Base-by-base conservation (phyloP, 805 yeast genomes). In the Sugiyamaella marilandica region DNA sequence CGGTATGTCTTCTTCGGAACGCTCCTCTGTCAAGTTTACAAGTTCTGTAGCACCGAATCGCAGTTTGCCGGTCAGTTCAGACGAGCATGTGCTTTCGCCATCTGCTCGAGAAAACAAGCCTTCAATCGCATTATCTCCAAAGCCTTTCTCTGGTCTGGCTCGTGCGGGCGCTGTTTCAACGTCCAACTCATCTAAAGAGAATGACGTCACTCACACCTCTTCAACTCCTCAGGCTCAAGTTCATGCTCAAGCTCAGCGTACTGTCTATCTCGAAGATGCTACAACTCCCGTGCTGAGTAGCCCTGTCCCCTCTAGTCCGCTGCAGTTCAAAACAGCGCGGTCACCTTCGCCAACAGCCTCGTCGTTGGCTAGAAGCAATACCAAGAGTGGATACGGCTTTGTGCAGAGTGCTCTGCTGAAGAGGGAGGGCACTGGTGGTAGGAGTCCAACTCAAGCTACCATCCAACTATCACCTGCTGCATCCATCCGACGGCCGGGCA, bases 381-480 rank as follows among this genome's bases (percentile, higher is more conserved):
- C 62, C 5, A 36, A 57, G 36, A 65, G 63, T 9, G 54, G 52
- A 33, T 56, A 52, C 21, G 55, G 60, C 37, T 63, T 63, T 45
- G 53, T 63, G 13, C 62, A 59, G 24, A 58, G 63, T n/a, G 66
- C 66, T n/a, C 47, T 61, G 55, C 56, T 62, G 29, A 60, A 56
- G 45, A 48, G 66, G 5, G 62, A 59, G 43, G 58, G 58, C 2
- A 60, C 62, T 16, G 16, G 54, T 10, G 19, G 33, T 9, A 24
- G 52, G 14, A 13, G 49, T 10, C 33, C 49, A 26, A 11, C 10
- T 16, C 32, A 43, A 5, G 5, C 7, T n/a, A 21, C 47, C 13
- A 14, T 9, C 14, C 43, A 39, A 16, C 43, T 14, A 5, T 39
- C 53, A 8, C 47, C 26, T 3, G 45, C 51, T 36, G 19, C 52